Evolutionary conservation across 2,329 filamentous ascomycete species (phyloP), one percentile per base, ranked within the genome.

Genomic region (Blastomyces gilchristii): DNA sequence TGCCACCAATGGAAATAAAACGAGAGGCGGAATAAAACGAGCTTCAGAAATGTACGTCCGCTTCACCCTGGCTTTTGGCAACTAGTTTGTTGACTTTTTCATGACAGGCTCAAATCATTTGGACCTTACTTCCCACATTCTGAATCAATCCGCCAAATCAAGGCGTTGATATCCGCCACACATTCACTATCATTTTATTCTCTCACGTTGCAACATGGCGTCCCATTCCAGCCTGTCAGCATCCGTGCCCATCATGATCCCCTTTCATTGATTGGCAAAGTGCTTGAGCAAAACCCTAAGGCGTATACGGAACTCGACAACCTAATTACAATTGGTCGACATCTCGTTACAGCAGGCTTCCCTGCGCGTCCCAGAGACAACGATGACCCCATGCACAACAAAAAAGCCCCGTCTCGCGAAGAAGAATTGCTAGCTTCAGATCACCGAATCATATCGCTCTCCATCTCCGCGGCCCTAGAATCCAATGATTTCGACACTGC

Each of bases 151-250:
- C 72, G 73, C 45, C 77, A 83, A 60, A 79, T 79, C 34, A 75
- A 78, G 25, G 79, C 83, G 37, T 76, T 87, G 37, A 79, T 87
- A 49, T 76, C 81, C 58, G 85, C 85, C 18, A 87, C 85, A 0
- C 85, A 87, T 69, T 78, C 84, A 22, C 73, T 87, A 65, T 87
- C 85, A 0, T 87, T 85, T 68, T 87, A 87, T 70, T 84, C 83
- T 1, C 75, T 87, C 8, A 86, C 80, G 0, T 75, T 87, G 4
- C 83, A 87, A 67, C 84, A 87, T 65, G 84, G 83, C 22, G 82
- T 87, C 18, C 84, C 84, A 1, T 87, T 87, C 69, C 82, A 85
- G 68, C 85, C 85, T 2, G 85, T 87, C 68, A 86, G 82, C 69
- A 87, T 87, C 63, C 82, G 85, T n/a, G 82, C 85, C 50, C 83